phyloP scores from a whole-genome alignment of 2,329 filamentous ascomycete species.

The Cordyceps cicadae region DNA sequence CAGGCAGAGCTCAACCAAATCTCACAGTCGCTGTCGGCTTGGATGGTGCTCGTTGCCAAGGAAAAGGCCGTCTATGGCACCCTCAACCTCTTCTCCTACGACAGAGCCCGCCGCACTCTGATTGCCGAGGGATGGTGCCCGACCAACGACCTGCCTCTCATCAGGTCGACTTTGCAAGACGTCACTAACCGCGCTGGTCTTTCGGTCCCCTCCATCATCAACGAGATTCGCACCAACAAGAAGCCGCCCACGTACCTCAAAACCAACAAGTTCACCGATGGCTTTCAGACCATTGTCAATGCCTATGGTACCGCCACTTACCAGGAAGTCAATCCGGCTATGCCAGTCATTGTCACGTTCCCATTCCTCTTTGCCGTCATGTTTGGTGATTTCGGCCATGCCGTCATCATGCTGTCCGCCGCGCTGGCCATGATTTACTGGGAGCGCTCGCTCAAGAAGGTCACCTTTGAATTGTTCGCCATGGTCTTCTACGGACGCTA shows the following conservation, averaged over 20 bases:
- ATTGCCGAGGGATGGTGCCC: slow-evolving; percentile 98
- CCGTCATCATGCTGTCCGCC: slow-evolving; percentile 75
- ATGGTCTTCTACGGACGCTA: slow-evolving; percentile 99
- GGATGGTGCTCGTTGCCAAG: slow-evolving; percentile 97
- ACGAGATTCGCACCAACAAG: slow-evolving; percentile 94
- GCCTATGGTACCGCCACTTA: slow-evolving; percentile 98
- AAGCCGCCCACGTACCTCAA: slow-evolving; percentile 95
- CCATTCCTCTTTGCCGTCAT: slow-evolving; percentile 99
- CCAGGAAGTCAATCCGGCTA: slow-evolving; percentile 89
- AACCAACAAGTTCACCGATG: slow-evolving; percentile 97
- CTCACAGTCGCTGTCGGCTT: slow-evolving; percentile 81
- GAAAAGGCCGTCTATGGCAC: slow-evolving; percentile 97
- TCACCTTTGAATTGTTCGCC: slow-evolving; percentile 84
- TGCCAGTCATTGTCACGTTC: slow-evolving; percentile 94
- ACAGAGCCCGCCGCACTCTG: slow-evolving; percentile 87
- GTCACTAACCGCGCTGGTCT: slow-evolving; percentile 93
- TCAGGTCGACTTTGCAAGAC: slow-evolving; percentile 89
- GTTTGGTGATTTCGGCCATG: slow-evolving; percentile 97
- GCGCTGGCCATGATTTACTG: slow-evolving; percentile 92
- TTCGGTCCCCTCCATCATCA: slow-evolving; percentile 97
- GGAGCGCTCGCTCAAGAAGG: slow-evolving; percentile 88
- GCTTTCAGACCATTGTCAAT: slow-evolving; percentile 98
- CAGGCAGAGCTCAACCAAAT: slow-evolving; percentile 92
- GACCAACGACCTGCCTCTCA: slow-evolving; percentile 78
- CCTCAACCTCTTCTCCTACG: slow-evolving; percentile 92